A percentile compares a stretch with the other conserved stretches of the same genome.
Evolutionary conservation across 306 rosid species (phyloP).

Genomic region (Cucumis cinereus): DNA sequence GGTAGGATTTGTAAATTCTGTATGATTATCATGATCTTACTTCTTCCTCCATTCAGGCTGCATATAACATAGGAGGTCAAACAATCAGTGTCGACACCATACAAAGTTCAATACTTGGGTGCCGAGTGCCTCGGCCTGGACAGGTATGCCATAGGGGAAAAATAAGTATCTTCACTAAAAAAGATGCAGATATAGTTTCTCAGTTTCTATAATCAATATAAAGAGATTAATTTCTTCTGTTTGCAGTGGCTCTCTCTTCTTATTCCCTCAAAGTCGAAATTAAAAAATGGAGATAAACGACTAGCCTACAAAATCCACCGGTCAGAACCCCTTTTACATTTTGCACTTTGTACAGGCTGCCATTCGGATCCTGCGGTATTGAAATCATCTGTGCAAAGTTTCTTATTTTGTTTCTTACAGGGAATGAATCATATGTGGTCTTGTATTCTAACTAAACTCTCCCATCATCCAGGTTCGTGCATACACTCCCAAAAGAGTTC

Average conservation of each 20-base stretch:
- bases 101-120: conserved; percentile 70
- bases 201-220: neutral
- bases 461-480: conserved; percentile 45
- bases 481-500: conserved; percentile 16
- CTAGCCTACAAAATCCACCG: conserved; percentile 57
- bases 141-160: conserved; percentile 37
- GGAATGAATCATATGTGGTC: neutral
- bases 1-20: neutral
- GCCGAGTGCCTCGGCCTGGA: conserved; percentile 83
- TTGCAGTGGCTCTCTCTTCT: conserved; percentile 69
- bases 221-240: conserved; percentile 5
- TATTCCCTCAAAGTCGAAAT: conserved; percentile 52
- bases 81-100: conserved; percentile 79
- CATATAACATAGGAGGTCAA: conserved; percentile 86
- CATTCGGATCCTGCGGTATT: conserved; percentile 90
- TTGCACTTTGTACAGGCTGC: conserved; percentile 84
- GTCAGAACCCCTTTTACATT: conserved; percentile 63
- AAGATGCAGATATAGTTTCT: neutral
- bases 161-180: neutral
- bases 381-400: neutral
- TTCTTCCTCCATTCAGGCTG: conserved; percentile 55
- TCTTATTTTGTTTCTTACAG: neutral
- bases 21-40: neutral
- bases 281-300: conserved; percentile 51
- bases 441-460: neutral